A percentile compares a stretch with the other conserved stretches of the same genome.
phyloP scores from a whole-genome alignment of 1,139 yeast species.

The Ogataea hybrid region DNA sequence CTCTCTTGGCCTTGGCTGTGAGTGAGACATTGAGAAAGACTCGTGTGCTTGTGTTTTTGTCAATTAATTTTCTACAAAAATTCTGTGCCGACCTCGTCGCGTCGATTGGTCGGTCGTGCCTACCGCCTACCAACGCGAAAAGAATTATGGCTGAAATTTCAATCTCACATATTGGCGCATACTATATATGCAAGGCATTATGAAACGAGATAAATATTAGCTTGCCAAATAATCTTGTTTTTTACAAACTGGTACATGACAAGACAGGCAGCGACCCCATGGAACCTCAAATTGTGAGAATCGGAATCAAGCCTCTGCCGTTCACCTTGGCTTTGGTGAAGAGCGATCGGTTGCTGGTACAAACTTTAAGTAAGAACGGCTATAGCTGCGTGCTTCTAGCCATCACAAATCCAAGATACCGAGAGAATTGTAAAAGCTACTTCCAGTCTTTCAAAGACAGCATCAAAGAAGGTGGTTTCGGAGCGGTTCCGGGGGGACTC shows the following conservation, averaged over 20 bases:
- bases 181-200: constrained; percentile 2
- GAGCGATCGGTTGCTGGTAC: constrained; percentile 23
- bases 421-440: constrained; percentile 37
- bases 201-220: constrained; percentile 6
- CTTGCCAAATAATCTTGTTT: constrained; percentile 2
- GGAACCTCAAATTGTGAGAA: constrained; percentile 12
- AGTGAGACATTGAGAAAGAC: constrained; percentile 14
- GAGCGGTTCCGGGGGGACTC: constrained; percentile 21
- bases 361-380: constrained; percentile 21
- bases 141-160: constrained; percentile 7
- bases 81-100: not conserved
- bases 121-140: constrained; percentile 4
- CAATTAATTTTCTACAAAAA: constrained; percentile 4
- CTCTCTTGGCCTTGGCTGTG: constrained; percentile 62
- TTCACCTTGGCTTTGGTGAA: constrained; percentile 26
- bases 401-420: constrained; percentile 42
- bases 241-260: not conserved
- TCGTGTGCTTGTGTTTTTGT: constrained; percentile 3
- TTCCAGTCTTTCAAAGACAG: constrained; percentile 34
- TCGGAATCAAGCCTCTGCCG: constrained; percentile 32
- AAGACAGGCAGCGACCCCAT: not conserved
- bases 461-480: constrained; percentile 1
- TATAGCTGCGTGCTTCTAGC: constrained; percentile 42
- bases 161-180: not conserved
- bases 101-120: constrained; percentile 12